Evolutionary conservation across 1,139 yeast species (phyloP), one percentile per base, ranked within the genome.

Genomic region (Kodamaea derodonti): DNA sequence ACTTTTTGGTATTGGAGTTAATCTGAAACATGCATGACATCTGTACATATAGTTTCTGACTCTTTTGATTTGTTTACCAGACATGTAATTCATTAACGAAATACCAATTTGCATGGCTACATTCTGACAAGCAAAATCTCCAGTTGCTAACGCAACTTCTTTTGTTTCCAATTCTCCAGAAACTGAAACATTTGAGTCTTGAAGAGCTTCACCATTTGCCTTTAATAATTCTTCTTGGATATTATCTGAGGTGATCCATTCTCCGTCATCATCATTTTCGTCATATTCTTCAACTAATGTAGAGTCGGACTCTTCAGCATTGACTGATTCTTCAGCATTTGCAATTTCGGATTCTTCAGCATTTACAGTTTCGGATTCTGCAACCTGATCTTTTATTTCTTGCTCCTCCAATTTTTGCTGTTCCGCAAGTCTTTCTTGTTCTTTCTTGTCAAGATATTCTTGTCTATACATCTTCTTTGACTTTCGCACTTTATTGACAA

Each of bases 81-180:
- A 80, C 65, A 79, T 75, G 22, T 86, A 74, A 57, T 90, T 90
- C 77, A 94, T 83, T 46, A 92, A 69, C 46, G 85, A 83, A 34
- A 92, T 62, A 6, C 97, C 96, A 51, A 94, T 72, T 60, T 92
- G 97, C 64, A 94, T 71, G 1, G 96, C 78, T 9, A 90, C 96
- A 58, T 92, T 92, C 58, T 92, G 99, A 57, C 92, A 86, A 3
- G 99, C 97, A 66, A 90, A 92, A 76, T 92, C 99, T 18, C 95
- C 96, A 1, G 97, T 84, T 1, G 95, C 83, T 38, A 92, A 65
- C 1, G 97, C 98, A 16, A 83, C 94, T 43, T 79, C 76, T 14
- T 55, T 53, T 4, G 63, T 51, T 11, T 42, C 40, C 14, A 24
- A 1, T 6, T 25, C 28, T n/a, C 25, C 33, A 2, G 32, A 11